Base-by-base conservation (phyloP, 192 early-diverging fungal species). In the Thoreauomyces humboldtii region DNA sequence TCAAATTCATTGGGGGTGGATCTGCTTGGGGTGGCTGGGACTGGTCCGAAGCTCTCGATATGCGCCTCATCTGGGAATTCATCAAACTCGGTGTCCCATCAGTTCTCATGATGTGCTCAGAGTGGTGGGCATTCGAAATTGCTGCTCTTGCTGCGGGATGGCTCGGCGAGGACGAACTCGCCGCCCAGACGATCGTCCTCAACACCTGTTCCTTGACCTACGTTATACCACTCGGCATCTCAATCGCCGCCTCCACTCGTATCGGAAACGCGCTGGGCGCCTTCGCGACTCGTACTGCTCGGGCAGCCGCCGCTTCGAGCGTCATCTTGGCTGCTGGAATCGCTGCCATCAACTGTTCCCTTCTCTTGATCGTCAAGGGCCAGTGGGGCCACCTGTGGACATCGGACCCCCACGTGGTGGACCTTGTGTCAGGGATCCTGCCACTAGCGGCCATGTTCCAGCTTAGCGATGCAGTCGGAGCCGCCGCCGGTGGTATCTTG, bases 1-100 rank as follows among this genome's bases (percentile, higher is more conserved):
- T 79, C 41, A 61, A 61, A 15, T 74, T 61, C 54, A 51, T 90
- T 15, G 81, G 88, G 27, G 92, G 34, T 65, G 73, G 67, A 37
- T 80, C 90, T 36, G 85, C 80, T 52, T 98, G 91, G 94, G 93
- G 92, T 52, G 94, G 92, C 4, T 93, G 89, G 86, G 87, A 90
- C 7, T 74, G 77, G 37, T 59, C 69, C 5, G 81, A 84, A 28
- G 85, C 88, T 3, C 69, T 94, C 44, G 62, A 80, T 32, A 78
- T 73, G 15, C 37, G 0, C 2, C 63, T 65, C 32, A 58, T 71
- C 33, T 59, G 62, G 55, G 45, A 57, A 38, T 71, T 75, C 35
- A 4, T 73, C 28, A 51, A 74, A 56, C 81, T 98, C 31, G 94
- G 88, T 0, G 33, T 89, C 2, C 89, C 93, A 0, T 92, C 91